Conservation (phyloP, 1,139 yeast genomes). For the Suhomyces kunorum region DNA sequence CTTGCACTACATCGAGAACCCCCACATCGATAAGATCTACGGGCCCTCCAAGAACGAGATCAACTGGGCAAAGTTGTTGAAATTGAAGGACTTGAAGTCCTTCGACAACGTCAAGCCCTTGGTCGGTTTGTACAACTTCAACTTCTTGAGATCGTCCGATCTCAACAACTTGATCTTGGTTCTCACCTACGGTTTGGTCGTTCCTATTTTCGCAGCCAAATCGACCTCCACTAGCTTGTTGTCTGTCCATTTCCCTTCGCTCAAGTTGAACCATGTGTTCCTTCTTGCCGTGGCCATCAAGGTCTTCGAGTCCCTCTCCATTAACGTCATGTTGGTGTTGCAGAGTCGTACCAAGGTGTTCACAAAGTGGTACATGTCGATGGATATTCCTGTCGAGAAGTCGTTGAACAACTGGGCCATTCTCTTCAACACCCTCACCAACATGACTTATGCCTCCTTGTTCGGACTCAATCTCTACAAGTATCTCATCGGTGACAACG, state of each 20-base stretch:
- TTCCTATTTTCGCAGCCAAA: conserved; percentile 43
- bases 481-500: conserved; percentile 23
- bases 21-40: conserved; percentile 84
- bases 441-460: conserved; percentile 48
- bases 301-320: conserved; percentile 52
- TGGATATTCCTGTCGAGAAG: conserved; percentile 65
- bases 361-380: conserved; percentile 66
- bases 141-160: conserved; percentile 66
- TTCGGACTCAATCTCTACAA: conserved; percentile 44
- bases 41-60: conserved; percentile 46
- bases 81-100: conserved; percentile 46
- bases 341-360: conserved; percentile 68
- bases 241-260: conserved; percentile 4
- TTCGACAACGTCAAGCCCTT: conserved; percentile 55
- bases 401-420: conserved; percentile 80
- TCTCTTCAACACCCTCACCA: conserved; percentile 57
- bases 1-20: conserved; percentile 76
- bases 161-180: conserved; percentile 54
- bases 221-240: conserved; percentile 21
- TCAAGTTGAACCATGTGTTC: conserved; percentile 34
- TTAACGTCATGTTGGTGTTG: conserved; percentile 53
- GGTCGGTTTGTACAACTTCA: conserved; percentile 65
- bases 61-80: conserved; percentile 37
- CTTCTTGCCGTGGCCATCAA: conserved; percentile 52
- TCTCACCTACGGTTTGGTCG: conserved; percentile 42